Evolutionary conservation across 2,329 filamentous ascomycete species (phyloP).

Genomic region (Cucurbitaria berberidis): DNA sequence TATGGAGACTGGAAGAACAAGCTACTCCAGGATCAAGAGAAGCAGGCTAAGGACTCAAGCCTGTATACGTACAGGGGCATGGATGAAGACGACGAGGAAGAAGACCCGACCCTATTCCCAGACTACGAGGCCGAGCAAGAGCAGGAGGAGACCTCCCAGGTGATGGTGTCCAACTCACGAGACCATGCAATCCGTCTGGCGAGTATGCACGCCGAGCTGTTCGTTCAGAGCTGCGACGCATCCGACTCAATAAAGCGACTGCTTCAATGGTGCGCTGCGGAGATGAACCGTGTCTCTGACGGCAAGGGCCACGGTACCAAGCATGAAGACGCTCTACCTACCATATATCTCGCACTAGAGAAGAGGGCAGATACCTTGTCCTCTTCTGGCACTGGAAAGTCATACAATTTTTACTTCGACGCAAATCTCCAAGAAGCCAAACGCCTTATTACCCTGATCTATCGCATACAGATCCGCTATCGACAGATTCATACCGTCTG

Average conservation of each 20-base stretch:
- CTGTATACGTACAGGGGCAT: constrained; percentile 85
- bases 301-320: constrained; percentile 32
- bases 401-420: constrained; percentile 90
- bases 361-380: constrained; percentile 59
- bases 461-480: constrained; percentile 75
- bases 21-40: constrained; percentile 76
- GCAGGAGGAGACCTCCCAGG: constrained; percentile 31
- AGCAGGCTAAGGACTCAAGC: constrained; percentile 74
- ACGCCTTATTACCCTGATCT: constrained; percentile 72
- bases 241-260: constrained; percentile 33
- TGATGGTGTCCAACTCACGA: constrained; percentile 29
- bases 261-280: constrained; percentile 39
- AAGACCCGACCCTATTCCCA: constrained; percentile 83
- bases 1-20: constrained; percentile 82
- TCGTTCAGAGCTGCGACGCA: constrained; percentile 26
- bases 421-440: constrained; percentile 77
- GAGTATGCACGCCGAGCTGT: constrained; percentile 43
- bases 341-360: constrained; percentile 69
- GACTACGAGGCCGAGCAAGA: constrained; percentile 66
- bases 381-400: constrained; percentile 38
- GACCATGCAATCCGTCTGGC: constrained; percentile 45
- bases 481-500: constrained; percentile 67
- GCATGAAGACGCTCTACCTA: constrained; percentile 65
- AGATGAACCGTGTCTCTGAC: constrained; percentile 35
- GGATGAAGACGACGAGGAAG: constrained; percentile 76